These are phyloP conservation scores for Tuber borchii DNA, from an alignment of 495 filamentous ascomycete genomes.

Conservation along the genomic window DNA sequence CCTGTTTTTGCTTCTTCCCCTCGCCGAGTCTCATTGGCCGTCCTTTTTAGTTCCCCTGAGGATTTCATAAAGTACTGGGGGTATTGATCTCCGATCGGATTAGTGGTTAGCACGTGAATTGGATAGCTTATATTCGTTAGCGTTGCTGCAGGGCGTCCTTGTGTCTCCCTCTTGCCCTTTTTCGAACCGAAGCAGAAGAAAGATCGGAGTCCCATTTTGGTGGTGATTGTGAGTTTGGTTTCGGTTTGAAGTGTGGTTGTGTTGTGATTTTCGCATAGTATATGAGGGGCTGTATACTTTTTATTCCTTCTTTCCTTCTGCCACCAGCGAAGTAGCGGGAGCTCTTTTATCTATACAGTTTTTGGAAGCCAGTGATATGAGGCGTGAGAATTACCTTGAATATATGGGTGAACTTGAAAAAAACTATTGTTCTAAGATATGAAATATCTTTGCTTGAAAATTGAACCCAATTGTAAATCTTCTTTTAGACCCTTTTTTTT, in stretches of 20 bases:
- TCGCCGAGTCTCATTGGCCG: neutral
- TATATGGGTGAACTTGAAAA: neutral
- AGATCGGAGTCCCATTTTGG: neutral
- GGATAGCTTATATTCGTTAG: neutral
- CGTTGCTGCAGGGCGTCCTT: neutral
- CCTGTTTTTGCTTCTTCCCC: neutral
- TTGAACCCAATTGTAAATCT: neutral
- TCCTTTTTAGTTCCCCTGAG: neutral
- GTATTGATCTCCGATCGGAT: neutral
- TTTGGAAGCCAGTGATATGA: neutral
- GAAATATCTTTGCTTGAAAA: neutral
- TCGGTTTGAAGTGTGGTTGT: neutral
- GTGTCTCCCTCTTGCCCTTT: neutral
- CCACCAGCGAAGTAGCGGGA: neutral
- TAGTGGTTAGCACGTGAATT: neutral
- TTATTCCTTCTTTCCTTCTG: neutral
- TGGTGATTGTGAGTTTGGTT: neutral
- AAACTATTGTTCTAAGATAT: neutral
- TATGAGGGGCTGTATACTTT: neutral
- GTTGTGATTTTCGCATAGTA: neutral
- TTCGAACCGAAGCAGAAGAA: neutral
- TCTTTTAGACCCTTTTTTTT: neutral
- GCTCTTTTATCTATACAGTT: neutral
- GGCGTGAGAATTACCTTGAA: neutral
- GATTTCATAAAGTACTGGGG: neutral